Percentiles rank a stretch among this genome's conserved stretches.
These are phyloP conservation scores for Amauroascus niger DNA, from an alignment of 2,329 filamentous ascomycete genomes.

Conservation along the genomic window DNA sequence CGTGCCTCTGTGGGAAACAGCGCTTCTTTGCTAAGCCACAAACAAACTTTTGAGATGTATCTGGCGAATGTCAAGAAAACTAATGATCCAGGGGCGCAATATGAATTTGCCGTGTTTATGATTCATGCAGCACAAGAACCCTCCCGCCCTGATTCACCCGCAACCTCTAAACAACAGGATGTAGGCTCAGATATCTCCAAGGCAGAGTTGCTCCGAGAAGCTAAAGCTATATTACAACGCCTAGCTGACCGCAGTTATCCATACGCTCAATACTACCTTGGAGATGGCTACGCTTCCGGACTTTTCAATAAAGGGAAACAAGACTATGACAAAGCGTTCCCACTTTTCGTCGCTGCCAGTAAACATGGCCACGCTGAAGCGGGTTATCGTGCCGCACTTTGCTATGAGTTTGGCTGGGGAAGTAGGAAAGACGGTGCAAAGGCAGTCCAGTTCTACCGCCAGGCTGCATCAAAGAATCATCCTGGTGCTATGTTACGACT, in stretches of 20 bases:
- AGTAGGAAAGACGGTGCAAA: slow-evolving; percentile 82
- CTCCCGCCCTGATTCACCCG: slow-evolving; percentile 20
- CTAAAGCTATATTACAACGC: slow-evolving; percentile 76
- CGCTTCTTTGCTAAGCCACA: slow-evolving; percentile 78
- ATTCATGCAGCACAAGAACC: slow-evolving; percentile 60
- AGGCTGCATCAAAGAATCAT: slow-evolving; percentile 84
- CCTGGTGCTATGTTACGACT: slow-evolving; percentile 90
- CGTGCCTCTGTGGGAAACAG: slow-evolving; percentile 74
- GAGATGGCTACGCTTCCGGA: slow-evolving; percentile 85
- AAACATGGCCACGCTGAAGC: slow-evolving; percentile 98
- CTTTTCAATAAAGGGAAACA: slow-evolving; percentile 91
- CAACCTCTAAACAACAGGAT: slow-evolving; percentile 18
- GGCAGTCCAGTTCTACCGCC: slow-evolving; percentile 85
- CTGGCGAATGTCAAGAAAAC: slow-evolving; percentile 95
- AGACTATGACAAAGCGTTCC: slow-evolving; percentile 84
- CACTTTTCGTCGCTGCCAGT: slow-evolving; percentile 81
- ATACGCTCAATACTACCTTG: slow-evolving; percentile 96
- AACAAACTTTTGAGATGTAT: slow-evolving; percentile 97
- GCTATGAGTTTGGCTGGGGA: slow-evolving; percentile 98
- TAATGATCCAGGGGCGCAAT: slow-evolving; percentile 78
- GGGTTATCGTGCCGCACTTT: slow-evolving; percentile 82
- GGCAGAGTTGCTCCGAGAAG: slow-evolving; percentile 67
- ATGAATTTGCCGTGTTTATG: slow-evolving; percentile 92
- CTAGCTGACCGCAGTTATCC: slow-evolving; percentile 82
- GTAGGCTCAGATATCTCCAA: slow-evolving; percentile 42